phyloP scores from a whole-genome alignment of 2,329 filamentous ascomycete species.

The Colletotrichum sp. region DNA sequence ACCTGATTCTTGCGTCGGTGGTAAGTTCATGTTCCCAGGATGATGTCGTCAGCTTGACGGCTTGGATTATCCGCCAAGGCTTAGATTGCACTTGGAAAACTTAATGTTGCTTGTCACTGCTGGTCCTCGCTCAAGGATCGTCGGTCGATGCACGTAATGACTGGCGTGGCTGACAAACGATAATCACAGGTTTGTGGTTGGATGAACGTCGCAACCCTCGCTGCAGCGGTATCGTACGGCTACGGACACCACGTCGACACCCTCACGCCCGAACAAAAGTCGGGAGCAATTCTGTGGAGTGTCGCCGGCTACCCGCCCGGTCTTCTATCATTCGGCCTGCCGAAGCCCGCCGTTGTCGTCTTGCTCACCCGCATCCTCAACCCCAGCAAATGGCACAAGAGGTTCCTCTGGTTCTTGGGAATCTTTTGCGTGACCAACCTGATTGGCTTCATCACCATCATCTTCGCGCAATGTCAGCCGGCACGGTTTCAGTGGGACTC shows the following conservation, averaged over 20 bases:
- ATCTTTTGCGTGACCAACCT: constrained; percentile 33
- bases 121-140: background rate
- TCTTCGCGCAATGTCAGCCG: constrained; percentile 48
- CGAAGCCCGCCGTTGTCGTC: constrained; percentile 45
- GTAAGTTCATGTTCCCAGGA: constrained; percentile 23
- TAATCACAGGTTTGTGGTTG: constrained; percentile 26
- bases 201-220: constrained; percentile 36
- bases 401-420: constrained; percentile 41
- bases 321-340: constrained; percentile 42
- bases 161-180: background rate
- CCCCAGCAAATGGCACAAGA: constrained; percentile 35
- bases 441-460: constrained; percentile 39
- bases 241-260: constrained; percentile 42
- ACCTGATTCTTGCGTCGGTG: constrained; percentile 36
- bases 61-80: background rate
- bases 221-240: constrained; percentile 38
- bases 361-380: constrained; percentile 43
- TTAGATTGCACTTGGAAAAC: background rate
- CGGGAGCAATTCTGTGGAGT: constrained; percentile 36
- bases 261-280: constrained; percentile 32
- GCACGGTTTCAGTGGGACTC: constrained; percentile 42
- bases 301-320: constrained; percentile 40
- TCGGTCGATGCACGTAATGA: background rate
- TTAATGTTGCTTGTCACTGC: background rate
- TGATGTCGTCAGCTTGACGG: background rate